Percentiles rank a stretch among this genome's conserved stretches.
Conservation (phyloP, 139 green algal species). For the Chlamydomonas sp. region DNA sequence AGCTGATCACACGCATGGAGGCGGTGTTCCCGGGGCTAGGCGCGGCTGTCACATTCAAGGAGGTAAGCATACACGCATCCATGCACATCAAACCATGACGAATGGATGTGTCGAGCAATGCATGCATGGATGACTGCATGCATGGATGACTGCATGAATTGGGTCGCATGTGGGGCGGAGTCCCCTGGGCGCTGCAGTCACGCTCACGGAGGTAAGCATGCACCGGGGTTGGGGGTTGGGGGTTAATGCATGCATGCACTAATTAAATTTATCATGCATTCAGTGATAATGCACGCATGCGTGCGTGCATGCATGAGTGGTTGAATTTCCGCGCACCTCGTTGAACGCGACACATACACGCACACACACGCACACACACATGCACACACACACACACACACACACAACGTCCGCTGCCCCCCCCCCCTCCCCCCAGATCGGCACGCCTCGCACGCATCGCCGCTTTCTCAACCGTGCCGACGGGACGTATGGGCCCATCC, state of each 20-base stretch:
- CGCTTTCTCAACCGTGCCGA: constrained; percentile 77
- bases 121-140: no score
- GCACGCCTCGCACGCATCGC: constrained; percentile 85
- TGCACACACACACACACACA: constrained; percentile 16
- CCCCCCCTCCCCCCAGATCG: no score
- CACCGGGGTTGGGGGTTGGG: no score
- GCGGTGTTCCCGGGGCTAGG: constrained; percentile 71
- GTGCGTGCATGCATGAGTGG: background rate
- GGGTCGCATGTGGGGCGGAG: no score
- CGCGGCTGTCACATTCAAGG: constrained; percentile 55
- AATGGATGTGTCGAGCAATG: no score
- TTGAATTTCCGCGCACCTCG: background rate
- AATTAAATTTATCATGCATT: background rate
- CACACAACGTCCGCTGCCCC: no score
- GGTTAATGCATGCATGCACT: constrained; percentile 1
- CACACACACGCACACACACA: constrained; percentile 6
- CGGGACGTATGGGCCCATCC: constrained; percentile 92
- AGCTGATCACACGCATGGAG: constrained; percentile 74
- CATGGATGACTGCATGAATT: no score
- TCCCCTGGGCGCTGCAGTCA: no score
- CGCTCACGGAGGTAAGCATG: no score
- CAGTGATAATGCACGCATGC: background rate
- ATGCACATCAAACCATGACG: no score
- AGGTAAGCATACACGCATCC: constrained; percentile 28
- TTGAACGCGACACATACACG: constrained; percentile 9